Base-by-base conservation (phyloP, 371 early-diverging fungal genomes). In the Blakeslea trispora region DNA sequence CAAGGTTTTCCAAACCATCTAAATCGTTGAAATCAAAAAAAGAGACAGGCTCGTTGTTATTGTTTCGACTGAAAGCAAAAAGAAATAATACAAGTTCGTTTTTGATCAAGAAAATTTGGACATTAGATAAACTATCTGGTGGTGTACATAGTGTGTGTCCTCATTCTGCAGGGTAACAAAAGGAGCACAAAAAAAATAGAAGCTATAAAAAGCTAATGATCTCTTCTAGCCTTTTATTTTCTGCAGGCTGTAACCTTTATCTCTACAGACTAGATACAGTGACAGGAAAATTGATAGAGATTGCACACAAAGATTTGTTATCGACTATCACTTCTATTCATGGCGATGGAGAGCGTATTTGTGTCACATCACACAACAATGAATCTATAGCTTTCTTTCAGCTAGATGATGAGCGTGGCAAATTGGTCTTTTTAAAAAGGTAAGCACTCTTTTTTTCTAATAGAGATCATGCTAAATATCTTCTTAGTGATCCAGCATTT, bases 81-180 rank as follows among this genome's bases (percentile, higher is more conserved):
- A 35, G 46, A n/a, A 31, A 31, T 14, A 35, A 50, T 15, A 28
- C 52, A 14, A 37, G 32, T 34, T 35, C 45, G 13, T 66, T 63
- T 45, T 51, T 53, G 13, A 10, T 77, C 15, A 65, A 65, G 7
- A 57, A 55, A 1, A 68, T 74, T 24, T 71, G 71, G 72, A 59
- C 57, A 13, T 52, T 72, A 35, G 68, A 72, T 13, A 54, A 61
- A 17, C 40, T 70, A n/a, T 66, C 66, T 2, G 74, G 70, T 14
- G 74, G 72, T 14, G 71, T 77, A 2, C 62, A 60, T 50, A 63
- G 72, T 14, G 68, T 77, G 1, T 71, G 77, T 61, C 72, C 72
- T n/a, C 72, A 74, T 59, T 50, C 74, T 19, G 63, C 61, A 24
- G 70, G 71, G 77, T 77, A 77, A 63, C 9, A n/a, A n/a, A n/a